A percentile compares a stretch with the other conserved stretches of the same genome.
These are phyloP conservation scores for Heracleum sosnowskyi DNA, from an alignment of 129 eudicot genomes.

Conservation along the genomic window DNA sequence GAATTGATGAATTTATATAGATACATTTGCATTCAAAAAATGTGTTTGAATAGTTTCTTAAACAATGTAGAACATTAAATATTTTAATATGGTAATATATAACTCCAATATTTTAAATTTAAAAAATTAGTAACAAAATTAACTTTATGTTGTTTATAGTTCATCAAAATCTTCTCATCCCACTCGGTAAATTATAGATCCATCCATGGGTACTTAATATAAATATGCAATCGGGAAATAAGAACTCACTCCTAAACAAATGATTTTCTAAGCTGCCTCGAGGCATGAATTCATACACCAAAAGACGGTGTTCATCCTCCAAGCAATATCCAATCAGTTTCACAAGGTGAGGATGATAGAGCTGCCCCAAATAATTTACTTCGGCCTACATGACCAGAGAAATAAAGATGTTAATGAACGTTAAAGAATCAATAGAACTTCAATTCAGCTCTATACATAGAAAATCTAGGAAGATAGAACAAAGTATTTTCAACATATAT, in stretches of 20 bases:
- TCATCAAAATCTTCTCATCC: background rate
- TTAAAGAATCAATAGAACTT: background rate
- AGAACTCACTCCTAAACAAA: conserved; percentile 68
- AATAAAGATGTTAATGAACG: background rate
- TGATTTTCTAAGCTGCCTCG: conserved; percentile 95
- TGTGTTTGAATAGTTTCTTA: background rate
- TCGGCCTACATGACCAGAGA: conserved; percentile 56
- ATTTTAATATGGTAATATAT: background rate
- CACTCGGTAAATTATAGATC: background rate
- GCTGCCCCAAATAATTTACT: conserved; percentile 80
- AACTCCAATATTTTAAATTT: too few relatives aligned
- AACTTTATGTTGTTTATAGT: too few relatives aligned
- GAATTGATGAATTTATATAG: background rate
- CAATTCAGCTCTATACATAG: background rate
- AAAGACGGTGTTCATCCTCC: conserved; percentile 80
- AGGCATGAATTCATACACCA: conserved; percentile 94
- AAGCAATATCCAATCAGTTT: conserved; percentile 75
- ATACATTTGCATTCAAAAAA: background rate
- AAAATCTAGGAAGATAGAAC: background rate
- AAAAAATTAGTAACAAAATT: too few relatives aligned
- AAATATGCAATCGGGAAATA: background rate
- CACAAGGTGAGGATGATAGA: conserved; percentile 77
- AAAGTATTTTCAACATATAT: background rate
- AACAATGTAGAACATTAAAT: too few relatives aligned
- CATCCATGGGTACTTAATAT: background rate